These are phyloP conservation scores for Tanacetum coccineum DNA, from an alignment of 129 eudicot genomes.

Conservation along the genomic window DNA sequence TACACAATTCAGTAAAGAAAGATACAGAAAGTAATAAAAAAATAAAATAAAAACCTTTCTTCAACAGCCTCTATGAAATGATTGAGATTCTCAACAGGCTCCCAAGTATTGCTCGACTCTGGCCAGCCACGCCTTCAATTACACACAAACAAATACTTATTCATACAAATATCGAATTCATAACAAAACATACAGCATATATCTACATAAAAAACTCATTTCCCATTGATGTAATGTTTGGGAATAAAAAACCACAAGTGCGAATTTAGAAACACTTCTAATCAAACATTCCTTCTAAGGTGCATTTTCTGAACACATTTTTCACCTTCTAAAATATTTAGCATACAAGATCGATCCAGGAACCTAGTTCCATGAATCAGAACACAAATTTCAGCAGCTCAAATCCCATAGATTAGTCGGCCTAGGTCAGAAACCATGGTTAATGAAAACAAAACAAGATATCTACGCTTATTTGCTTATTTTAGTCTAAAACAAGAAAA, in stretches of 20 bases:
- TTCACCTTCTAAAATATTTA: too few relatives aligned
- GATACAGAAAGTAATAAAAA: not conserved
- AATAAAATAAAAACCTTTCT: conserved; percentile 74
- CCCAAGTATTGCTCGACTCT: conserved; percentile 90
- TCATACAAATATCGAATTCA: too few relatives aligned
- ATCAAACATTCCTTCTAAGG: not conserved
- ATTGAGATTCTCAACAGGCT: conserved; percentile 67
- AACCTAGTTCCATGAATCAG: too few relatives aligned
- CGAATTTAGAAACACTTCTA: not conserved
- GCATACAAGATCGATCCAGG: too few relatives aligned
- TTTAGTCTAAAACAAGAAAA: too few relatives aligned
- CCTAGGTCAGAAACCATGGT: too few relatives aligned
- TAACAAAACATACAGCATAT: too few relatives aligned
- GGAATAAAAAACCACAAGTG: not conserved
- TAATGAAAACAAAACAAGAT: too few relatives aligned
- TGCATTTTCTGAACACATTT: too few relatives aligned
- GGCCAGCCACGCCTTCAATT: conserved; percentile 95
- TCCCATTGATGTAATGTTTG: not conserved
- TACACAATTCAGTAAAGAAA: conserved; percentile 6
- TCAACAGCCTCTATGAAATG: conserved; percentile 83
- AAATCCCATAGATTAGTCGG: too few relatives aligned
- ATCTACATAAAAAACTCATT: not conserved
- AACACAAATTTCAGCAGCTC: too few relatives aligned
- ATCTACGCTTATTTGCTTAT: too few relatives aligned
- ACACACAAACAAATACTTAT: conserved; percentile 19